Base-by-base conservation (phyloP, 1,139 yeast species). In the Sugiyamaella paludigena region DNA sequence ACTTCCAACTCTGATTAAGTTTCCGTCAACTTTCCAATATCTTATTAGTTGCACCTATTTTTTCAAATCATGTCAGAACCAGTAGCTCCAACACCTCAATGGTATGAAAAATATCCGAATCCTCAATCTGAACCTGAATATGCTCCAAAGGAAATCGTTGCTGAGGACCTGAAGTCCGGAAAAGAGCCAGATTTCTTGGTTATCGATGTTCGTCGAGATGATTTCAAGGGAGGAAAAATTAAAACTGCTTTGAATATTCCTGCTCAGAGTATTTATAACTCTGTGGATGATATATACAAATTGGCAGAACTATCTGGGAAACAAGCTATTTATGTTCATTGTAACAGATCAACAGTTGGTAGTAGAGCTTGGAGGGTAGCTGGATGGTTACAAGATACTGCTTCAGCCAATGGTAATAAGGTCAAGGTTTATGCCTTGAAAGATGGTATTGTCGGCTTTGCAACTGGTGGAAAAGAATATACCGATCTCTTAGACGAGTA, bases 401-500 rank as follows among this genome's bases (percentile, higher is more conserved):
- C 58, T 6, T 49, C 51, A 10, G 37, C 52, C 40, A 49, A 50
- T 15, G 50, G 50, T 15, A 42, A 45, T 31, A 51, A 43, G 3
- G 57, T 57, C 16, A 48, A 59, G 47, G 50, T 57, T 11, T 38
- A 42, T 9, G 53, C 59, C 26, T 43, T 60, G 11, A 45, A 45
- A 36, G 64, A 61, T 11, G 64, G 64, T 12, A 53, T 58, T 45
- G 48, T 45, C 8, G 62, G 52, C 12, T 60, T 60, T 57, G 56
- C 51, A 9, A 49, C 51, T 7, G 55, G 60, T 12, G 62, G 60
- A 6, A 43, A 50, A 13, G 55, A 52, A 40, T 58, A 51, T 32
- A 52, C 49, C 4, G 54, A 54, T 11, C 51, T 54, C 15, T 49
- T 58, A 36, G 62, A 60, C 26, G 59, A 56, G 40, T 59, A 53